Evolutionary conservation across 2,329 filamentous ascomycete species (phyloP).

Genomic region (Rasamsonia emersonii): DNA sequence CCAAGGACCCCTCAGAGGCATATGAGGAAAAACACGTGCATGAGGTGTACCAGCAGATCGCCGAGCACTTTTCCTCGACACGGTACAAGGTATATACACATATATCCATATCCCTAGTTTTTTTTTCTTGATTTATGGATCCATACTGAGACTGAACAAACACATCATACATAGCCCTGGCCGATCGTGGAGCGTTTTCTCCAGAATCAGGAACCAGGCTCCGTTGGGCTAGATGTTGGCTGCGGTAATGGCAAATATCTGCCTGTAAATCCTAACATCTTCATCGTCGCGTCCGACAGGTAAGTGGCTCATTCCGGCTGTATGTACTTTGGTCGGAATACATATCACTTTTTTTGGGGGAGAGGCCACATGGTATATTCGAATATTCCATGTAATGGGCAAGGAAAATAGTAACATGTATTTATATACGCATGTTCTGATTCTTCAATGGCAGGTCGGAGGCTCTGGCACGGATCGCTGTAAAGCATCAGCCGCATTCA

Average conservation of each 20-base stretch:
- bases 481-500: slow-evolving; percentile 52
- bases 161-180: slow-evolving; percentile 57
- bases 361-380: too few relatives aligned
- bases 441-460: slow-evolving; percentile 39
- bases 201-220: slow-evolving; percentile 53
- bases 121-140: slow-evolving; percentile 3
- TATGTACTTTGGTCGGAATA: too few relatives aligned
- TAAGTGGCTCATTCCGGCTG: too few relatives aligned
- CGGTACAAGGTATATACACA: slow-evolving; percentile 57
- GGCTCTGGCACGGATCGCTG: slow-evolving; percentile 51
- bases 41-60: slow-evolving; percentile 63
- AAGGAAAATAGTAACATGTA: neutral
- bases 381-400: neutral
- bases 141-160: neutral
- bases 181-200: slow-evolving; percentile 81
- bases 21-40: slow-evolving; percentile 90
- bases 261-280: slow-evolving; percentile 64
- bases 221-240: slow-evolving; percentile 80
- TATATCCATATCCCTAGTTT: too few relatives aligned
- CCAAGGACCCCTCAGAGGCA: slow-evolving; percentile 13
- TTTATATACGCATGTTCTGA: slow-evolving; percentile 3
- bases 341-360: too few relatives aligned
- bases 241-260: slow-evolving; percentile 98
- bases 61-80: slow-evolving; percentile 41
- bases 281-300: slow-evolving; percentile 78